Evolutionary conservation across 164 flowering plant species (phyloP), one percentile per base, ranked within the genome.

Genomic region (Cinnamomum chago): DNA sequence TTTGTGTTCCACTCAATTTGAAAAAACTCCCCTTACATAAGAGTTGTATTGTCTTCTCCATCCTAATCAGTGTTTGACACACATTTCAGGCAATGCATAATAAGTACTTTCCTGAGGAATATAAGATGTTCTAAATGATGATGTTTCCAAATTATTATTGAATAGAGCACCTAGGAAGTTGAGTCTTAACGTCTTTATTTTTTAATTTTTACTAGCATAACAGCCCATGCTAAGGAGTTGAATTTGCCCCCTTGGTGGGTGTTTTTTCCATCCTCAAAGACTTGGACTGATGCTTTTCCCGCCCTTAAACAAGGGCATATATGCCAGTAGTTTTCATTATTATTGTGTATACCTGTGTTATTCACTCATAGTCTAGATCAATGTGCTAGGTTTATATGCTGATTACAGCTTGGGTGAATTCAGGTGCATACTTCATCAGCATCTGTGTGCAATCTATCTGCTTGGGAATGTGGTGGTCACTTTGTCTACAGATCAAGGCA

Each of bases 401-500:
- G 68, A 66, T 5, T 14, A 28, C 18, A 35, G 40, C 1, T 0
- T 30, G 35, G 35, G 35, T 30, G 35, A 30, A 30, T 22, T 33
- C 66, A 72, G 81, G 62, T 71, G 69, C 70, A 23, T 3, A 18
- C 60, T n/a, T 27, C 20, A 35, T 30, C 58, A 23, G 50, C 33
- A 1, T 55, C 72, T 15, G 18, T 23, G 62, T 11, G 27, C 73
- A 68, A 50, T n/a, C 72, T 81, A 70, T 74, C 83, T 25, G 81
- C 84, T 74, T 82, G 84, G 84, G 84, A 78, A 67, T 81, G 84
- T 65, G 81, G 77, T 12, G 84, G 86, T 7, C 70, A 84, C 72
- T 74, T 81, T 52, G 65, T 78, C 65, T 81, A 81, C 76, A 78
- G 75, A 65, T 25, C 60, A 1, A 80, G 77, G 73, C 9, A n/a